phyloP scores from a whole-genome alignment of 805 yeast genomes.

The Monosporozyma yasuniensis region DNA sequence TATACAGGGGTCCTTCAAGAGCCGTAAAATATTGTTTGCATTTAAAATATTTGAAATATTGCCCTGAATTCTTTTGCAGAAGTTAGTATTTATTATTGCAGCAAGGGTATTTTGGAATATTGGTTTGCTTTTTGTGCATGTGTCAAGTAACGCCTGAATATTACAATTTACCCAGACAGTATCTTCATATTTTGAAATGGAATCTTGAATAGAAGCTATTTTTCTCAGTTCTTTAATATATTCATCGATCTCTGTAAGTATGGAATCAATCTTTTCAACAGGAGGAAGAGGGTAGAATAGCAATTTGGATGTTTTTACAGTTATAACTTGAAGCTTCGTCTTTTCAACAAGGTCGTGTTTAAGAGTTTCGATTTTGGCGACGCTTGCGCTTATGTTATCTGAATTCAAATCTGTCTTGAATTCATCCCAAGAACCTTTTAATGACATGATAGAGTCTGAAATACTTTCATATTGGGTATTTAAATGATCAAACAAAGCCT shows the following conservation, averaged over 20 bases:
- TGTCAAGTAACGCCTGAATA: background rate
- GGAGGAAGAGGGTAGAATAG: background rate
- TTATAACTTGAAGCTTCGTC: background rate
- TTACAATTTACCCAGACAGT: background rate
- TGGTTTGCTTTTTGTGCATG: background rate
- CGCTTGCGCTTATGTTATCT: no score
- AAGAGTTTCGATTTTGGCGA: background rate
- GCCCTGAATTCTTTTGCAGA: background rate
- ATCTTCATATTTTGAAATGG: background rate
- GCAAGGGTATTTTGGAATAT: background rate
- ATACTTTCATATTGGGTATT: background rate
- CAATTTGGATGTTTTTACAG: background rate
- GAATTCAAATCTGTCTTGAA: background rate
- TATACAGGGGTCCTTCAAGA: conserved; percentile 46
- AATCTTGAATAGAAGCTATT: background rate
- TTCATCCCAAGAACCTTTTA: background rate
- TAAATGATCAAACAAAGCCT: background rate
- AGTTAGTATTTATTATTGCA: background rate
- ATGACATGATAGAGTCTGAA: background rate
- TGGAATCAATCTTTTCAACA: background rate
- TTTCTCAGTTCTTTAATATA: background rate
- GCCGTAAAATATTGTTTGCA: background rate
- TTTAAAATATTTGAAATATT: background rate
- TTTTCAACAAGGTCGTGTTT: background rate
- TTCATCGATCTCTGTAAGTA: background rate